A percentile compares a stretch with the other conserved stretches of the same genome.
Evolutionary conservation across 768 basidiomycete species (phyloP).

Genomic region (Holtermanniella nyarrowii): DNA sequence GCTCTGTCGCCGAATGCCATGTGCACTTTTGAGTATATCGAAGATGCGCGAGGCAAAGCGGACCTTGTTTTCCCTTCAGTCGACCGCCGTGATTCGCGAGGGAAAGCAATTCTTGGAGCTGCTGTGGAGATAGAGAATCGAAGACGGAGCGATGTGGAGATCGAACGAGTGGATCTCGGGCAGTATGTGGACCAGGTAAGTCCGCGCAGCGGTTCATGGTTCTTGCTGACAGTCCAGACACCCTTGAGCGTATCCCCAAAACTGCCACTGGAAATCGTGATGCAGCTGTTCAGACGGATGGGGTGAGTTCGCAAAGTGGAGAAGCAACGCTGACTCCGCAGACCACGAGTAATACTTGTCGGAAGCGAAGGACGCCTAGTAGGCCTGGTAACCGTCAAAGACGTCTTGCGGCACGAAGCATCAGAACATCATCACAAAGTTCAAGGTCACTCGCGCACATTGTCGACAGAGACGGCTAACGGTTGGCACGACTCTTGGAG

Average conservation of each 20-base stretch:
- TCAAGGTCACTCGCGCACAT: neutral
- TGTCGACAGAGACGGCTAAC: neutral
- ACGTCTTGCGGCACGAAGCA: constrained; percentile 76
- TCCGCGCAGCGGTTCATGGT: constrained; percentile 1
- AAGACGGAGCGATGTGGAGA: constrained; percentile 21
- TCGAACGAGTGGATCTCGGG: constrained; percentile 46
- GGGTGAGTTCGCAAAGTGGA: constrained; percentile 55
- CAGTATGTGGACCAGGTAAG: constrained; percentile 92
- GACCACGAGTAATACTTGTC: constrained; percentile 92
- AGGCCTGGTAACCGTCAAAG: constrained; percentile 90
- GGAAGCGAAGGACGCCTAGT: constrained; percentile 70
- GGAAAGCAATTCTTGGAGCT: constrained; percentile 4
- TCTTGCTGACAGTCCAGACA: constrained; percentile 50
- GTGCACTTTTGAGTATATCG: constrained; percentile 57
- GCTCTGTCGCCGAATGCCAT: constrained; percentile 55
- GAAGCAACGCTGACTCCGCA: constrained; percentile 35
- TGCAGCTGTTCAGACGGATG: constrained; percentile 96
- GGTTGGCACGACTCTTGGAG: constrained; percentile 22
- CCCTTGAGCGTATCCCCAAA: constrained; percentile 87
- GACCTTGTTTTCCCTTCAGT: constrained; percentile 2
- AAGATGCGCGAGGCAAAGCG: constrained; percentile 23
- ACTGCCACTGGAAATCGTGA: constrained; percentile 86
- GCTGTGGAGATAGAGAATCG: constrained; percentile 2
- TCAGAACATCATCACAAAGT: constrained; percentile 15
- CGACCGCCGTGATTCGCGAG: constrained; percentile 16